Base-by-base conservation (phyloP, 2,329 filamentous ascomycete genomes). In the Hymenoscyphus scutula region DNA sequence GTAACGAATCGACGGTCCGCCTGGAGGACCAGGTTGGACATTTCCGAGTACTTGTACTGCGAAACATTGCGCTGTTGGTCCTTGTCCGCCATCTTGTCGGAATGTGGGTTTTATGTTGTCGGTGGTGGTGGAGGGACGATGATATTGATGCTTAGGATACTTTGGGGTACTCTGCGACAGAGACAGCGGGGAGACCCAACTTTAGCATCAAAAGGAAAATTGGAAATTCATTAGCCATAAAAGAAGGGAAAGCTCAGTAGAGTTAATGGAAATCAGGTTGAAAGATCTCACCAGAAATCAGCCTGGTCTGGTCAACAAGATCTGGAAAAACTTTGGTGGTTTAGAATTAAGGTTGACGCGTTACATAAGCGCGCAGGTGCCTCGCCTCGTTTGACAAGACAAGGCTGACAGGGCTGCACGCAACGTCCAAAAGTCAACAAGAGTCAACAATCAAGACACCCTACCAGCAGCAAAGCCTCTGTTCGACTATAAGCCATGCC, bases 1-100 rank as follows among this genome's bases (percentile, higher is more conserved):
- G 92, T 92, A 72, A 96, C 89, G 76, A 99, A 98, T 72, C 95
- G 89, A 80, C 93, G 89, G 82, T 99, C 95, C 81, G 92, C 93
- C 90, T 99, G 95, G 86, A 99, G 91, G 76, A 99, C 95, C 92
- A 99, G 89, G 87, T 99, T 99, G 81, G 95, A 99, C 95, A 99
- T 98, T 78, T 91, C 92, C 87, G 92, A 92, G 86, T 97, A 97
- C 80, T 97, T 97, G 85, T 96, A 97, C 80, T 97, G 93, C 78
- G 92, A 93, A 74, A 96, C 90, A 89, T 95, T 87, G 78, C 85
- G 86, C 74, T 88, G 82, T 77, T 86, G 82, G 77, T 88, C 90
- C 77, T 86, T 82, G 77, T 88, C 90, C 77, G 89, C 84, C 91
- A 94, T 93, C 60, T 67, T 76, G 68, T 68, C 58, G 62, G 60